phyloP scores from a whole-genome alignment of 768 basidiomycete species.

The Sporobolomyces phaffii region DNA sequence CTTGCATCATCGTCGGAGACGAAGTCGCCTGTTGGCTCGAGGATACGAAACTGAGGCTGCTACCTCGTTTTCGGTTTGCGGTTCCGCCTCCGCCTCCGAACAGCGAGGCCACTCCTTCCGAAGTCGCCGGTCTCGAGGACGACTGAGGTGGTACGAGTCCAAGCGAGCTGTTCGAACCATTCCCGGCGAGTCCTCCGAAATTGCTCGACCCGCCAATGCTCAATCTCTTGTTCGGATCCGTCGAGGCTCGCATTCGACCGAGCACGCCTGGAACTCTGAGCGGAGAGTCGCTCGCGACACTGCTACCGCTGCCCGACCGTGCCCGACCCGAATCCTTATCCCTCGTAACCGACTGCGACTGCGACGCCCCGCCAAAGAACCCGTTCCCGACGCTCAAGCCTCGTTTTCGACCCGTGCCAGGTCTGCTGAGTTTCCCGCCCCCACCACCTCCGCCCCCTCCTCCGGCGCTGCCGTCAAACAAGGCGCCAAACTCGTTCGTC shows the following conservation, averaged over 20 bases:
- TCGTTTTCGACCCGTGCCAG: conserved; percentile 15
- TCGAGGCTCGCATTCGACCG: conserved; percentile 25
- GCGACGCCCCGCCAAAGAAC: conserved; percentile 13
- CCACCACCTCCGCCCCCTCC: too few species aligned
- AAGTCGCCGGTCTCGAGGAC: neutral
- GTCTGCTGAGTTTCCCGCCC: neutral
- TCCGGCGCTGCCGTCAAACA: conserved; percentile 12
- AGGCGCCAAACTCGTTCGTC: conserved; percentile 32
- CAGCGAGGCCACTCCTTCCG: conserved; percentile 12
- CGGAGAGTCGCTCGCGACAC: neutral
- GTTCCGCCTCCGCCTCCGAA: conserved; percentile 40
- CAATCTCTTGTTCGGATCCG: conserved; percentile 26
- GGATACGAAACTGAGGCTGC: conserved; percentile 9
- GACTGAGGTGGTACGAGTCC: neutral
- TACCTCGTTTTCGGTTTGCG: conserved; percentile 1
- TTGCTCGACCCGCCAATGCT: neutral
- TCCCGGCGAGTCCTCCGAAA: neutral
- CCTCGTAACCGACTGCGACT: neutral
- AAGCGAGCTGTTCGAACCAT: neutral
- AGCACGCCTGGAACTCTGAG: neutral
- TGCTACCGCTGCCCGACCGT: neutral
- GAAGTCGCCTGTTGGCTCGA: neutral
- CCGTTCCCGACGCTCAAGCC: conserved; percentile 34
- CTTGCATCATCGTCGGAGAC: neutral
- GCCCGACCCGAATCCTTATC: neutral